Percentiles rank a stretch among this genome's conserved stretches.
These are phyloP conservation scores for Quercus lobata DNA, from an alignment of 331 rosid genomes.

Conservation along the genomic window DNA sequence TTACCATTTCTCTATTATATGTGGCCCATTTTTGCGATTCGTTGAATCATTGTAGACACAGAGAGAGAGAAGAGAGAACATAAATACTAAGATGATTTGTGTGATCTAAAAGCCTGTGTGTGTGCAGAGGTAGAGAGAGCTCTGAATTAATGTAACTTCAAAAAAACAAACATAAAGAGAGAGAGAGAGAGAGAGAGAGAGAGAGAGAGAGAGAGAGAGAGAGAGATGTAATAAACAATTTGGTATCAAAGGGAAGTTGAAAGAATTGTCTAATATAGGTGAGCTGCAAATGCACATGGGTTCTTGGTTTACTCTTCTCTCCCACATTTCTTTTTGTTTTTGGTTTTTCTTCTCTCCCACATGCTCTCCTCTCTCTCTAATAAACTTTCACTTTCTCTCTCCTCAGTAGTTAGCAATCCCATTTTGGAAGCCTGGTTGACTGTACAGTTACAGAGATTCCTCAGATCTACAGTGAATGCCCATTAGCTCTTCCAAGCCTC, in stretches of 20 bases:
- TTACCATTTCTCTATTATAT: conserved; percentile 3
- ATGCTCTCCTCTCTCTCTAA: conserved; percentile 30
- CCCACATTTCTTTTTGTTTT: conserved; percentile 18
- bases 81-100: conserved; percentile 18
- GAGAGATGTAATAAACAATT: neutral
- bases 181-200: neutral
- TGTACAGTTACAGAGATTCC: conserved; percentile 52
- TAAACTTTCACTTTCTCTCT: conserved; percentile 25
- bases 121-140: conserved; percentile 31
- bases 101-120: conserved; percentile 7
- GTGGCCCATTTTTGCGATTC: conserved; percentile 24
- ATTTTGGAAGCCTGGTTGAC: conserved; percentile 63
- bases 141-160: conserved; percentile 20
- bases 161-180: conserved; percentile 1
- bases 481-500: conserved; percentile 38
- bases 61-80: neutral
- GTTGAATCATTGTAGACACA: conserved; percentile 17
- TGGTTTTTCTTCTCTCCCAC: conserved; percentile 47
- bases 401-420: conserved; percentile 24
- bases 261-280: conserved; percentile 57
- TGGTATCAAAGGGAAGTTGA: neutral
- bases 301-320: conserved; percentile 66
- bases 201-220: neutral
- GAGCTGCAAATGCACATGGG: conserved; percentile 89
- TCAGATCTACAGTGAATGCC: conserved; percentile 65